Conservation (phyloP, 257 asterid genomes). For the Solanum raphanifolium region DNA sequence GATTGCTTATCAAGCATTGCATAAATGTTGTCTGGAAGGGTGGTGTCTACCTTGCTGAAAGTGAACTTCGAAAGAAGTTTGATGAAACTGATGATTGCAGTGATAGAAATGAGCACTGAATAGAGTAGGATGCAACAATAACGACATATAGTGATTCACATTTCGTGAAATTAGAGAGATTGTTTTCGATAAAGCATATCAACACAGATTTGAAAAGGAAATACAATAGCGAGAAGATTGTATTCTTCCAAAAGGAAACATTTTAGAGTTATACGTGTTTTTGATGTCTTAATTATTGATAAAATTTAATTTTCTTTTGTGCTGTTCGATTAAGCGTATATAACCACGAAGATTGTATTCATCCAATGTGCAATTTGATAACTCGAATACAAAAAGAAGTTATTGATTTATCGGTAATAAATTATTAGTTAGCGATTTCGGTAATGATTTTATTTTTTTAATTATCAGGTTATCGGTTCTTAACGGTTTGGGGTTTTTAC, state of each 20-base stretch:
- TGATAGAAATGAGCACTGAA: background rate
- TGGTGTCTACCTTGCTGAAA: background rate
- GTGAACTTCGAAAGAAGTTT: background rate
- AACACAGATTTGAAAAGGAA: background rate
- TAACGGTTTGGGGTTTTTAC: background rate
- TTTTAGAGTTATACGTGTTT: too few species aligned
- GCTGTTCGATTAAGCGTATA: too few species aligned
- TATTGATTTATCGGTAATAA: background rate
- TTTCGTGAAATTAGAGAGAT: background rate
- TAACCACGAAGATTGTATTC: background rate
- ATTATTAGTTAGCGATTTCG: background rate
- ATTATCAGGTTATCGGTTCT: too few species aligned
- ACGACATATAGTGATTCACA: background rate
- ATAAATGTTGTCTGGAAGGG: background rate
- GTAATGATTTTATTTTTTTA: too few species aligned
- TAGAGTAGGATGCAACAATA: background rate
- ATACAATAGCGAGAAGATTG: background rate
- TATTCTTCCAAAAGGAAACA: too few species aligned
- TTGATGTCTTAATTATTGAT: too few species aligned
- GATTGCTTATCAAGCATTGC: background rate
- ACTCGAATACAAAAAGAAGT: background rate
- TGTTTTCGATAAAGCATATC: background rate
- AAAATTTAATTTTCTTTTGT: too few species aligned
- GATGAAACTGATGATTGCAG: background rate
- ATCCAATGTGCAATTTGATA: background rate